These are phyloP conservation scores for Aspergillus flavus DNA, from an alignment of 2,329 filamentous ascomycete genomes.

Conservation along the genomic window DNA sequence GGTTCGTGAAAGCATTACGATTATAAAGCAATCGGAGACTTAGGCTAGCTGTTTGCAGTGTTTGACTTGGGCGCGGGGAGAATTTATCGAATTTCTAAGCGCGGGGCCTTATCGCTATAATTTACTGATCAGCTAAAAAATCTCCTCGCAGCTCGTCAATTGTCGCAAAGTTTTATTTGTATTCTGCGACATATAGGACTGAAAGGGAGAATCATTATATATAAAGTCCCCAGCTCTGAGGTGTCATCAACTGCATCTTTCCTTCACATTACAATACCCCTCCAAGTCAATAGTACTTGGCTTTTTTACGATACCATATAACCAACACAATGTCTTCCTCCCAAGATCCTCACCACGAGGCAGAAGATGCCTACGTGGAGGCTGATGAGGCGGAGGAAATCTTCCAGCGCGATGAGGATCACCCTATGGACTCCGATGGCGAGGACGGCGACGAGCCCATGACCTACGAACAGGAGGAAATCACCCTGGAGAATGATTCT, in stretches of 20 bases:
- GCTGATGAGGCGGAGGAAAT: conserved; percentile 79
- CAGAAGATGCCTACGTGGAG: conserved; percentile 72
- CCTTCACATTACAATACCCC: neutral
- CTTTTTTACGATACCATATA: neutral
- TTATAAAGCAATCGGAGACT: neutral
- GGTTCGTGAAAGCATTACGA: neutral
- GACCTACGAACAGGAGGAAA: conserved; percentile 59
- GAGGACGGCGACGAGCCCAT: conserved; percentile 60
- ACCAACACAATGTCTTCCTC: conserved; percentile 36
- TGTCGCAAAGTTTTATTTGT: neutral
- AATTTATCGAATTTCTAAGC: conserved; percentile 33
- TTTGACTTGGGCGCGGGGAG: conserved; percentile 27
- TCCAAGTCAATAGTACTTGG: neutral
- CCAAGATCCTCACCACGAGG: conserved; percentile 48
- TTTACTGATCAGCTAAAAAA: conserved; percentile 14
- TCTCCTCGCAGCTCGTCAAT: conserved; percentile 6
- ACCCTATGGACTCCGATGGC: conserved; percentile 77
- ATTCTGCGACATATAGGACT: neutral
- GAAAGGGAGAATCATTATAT: neutral
- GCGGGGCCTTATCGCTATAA: conserved; percentile 19
- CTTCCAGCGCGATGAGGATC: conserved; percentile 66
- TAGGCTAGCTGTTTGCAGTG: conserved; percentile 24
- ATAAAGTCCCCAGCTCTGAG: neutral
- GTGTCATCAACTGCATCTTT: neutral
- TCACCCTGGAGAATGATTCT: conserved; percentile 87